phyloP scores from a whole-genome alignment of 1,284 basidiomycete species.

The Vanrija sp. region DNA sequence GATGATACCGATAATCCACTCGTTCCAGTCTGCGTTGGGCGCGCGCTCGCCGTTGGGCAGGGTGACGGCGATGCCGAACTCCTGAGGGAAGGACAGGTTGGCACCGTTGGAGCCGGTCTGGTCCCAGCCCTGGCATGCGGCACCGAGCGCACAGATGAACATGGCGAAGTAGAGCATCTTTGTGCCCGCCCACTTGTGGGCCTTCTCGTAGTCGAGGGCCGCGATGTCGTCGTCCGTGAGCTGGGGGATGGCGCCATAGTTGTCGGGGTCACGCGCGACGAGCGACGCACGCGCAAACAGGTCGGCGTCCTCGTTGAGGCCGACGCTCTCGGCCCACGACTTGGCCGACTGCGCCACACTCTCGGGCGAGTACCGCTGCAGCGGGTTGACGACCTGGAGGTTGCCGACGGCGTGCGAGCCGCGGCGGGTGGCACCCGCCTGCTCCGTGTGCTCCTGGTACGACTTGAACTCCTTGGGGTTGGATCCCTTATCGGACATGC shows the following conservation, averaged over 20 bases:
- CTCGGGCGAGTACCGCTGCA: too few species aligned
- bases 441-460: too few species aligned
- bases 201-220: slow-evolving; percentile 54
- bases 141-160: slow-evolving; percentile 35
- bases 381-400: too few species aligned
- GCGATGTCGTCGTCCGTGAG: slow-evolving; percentile 61
- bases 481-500: too few species aligned
- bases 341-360: too few species aligned
- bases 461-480: too few species aligned
- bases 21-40: slow-evolving; percentile 1
- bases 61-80: slow-evolving; percentile 57
- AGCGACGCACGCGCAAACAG: slow-evolving; percentile 42
- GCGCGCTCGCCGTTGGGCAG: not conserved
- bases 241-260: slow-evolving; percentile 54
- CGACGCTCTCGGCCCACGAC: too few species aligned
- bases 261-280: slow-evolving; percentile 57
- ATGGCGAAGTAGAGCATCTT: slow-evolving; percentile 27
- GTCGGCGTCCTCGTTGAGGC: too few species aligned
- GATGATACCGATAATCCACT: slow-evolving; percentile 61
- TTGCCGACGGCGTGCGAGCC: too few species aligned
- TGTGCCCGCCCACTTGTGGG: slow-evolving; percentile 64
- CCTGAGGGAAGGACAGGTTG: slow-evolving; percentile 62
- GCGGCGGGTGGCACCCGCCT: too few species aligned
- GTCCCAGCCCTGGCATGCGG: slow-evolving; percentile 43
- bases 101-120: slow-evolving; percentile 52